Evolutionary conservation across 2,329 filamentous ascomycete species (phyloP), one percentile per base, ranked within the genome.

Genomic region (Colletotrichum sojae): DNA sequence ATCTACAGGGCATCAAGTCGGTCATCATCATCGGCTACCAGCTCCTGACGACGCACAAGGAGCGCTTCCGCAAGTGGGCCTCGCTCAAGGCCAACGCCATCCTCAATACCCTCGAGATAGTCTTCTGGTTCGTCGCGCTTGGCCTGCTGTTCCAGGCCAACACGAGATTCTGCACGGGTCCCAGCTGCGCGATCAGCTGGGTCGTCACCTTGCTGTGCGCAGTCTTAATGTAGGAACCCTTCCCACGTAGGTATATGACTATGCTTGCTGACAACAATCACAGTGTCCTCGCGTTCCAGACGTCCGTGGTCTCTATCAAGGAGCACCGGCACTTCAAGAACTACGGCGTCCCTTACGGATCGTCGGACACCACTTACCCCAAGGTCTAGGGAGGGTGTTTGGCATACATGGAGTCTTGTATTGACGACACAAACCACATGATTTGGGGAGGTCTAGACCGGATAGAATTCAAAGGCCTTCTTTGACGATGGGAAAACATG

Each of bases 1-100:
- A 20, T 43, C 31, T 10, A 2, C 54, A 79, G 77, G 73, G 73
- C 46, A 73, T 76, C 48, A 84, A 84, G 72, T 81, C 79, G 1
- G 71, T 84, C 36, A 68, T 82, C 57, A 75, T 84, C 52, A 76
- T 84, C 66, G 55, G 67, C 3, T 84, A 84, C 70, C 78, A 83
- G 63, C 71, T 84, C 39, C 67, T 82, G 0, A 79, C 79, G 12
- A 76, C 78, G 40, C 79, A 83, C 63, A 71, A 77, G 13, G 54
- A 67, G 5, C 71, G 71, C 1, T 77, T 83, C 67, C 67, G 73
- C 13, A 76, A 74, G 57, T 84, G 79, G 79, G 75, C 71, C 25
- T 82, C 77, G 64, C 73, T 79, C 5, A 84, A 83, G 73, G 81
- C 81, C 3, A 77, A 81, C 69, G 72, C 75, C 4, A 80, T 83